These are phyloP conservation scores for Neonothopanus nambi DNA, from an alignment of 1,284 basidiomycete species.

Conservation along the genomic window DNA sequence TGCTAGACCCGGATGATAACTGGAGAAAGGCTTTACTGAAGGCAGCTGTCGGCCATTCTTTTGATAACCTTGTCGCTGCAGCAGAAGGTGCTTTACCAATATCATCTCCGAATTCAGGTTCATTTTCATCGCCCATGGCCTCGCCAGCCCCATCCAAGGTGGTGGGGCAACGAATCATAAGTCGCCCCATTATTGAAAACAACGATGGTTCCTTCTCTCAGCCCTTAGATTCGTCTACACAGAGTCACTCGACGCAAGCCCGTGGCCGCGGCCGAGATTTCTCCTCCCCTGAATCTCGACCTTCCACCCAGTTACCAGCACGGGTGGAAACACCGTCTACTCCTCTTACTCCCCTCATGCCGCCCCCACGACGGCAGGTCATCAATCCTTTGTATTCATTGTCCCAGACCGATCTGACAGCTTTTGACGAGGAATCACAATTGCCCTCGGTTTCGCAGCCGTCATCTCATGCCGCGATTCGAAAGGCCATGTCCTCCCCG, in stretches of 20 bases:
- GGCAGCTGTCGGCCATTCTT: constrained; percentile 72
- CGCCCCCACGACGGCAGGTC: constrained; percentile 57
- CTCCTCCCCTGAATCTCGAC: constrained; percentile 22
- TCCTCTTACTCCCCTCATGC: constrained; percentile 57
- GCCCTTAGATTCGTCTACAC: constrained; percentile 5
- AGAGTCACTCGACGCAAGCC: neutral
- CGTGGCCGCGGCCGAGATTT: neutral
- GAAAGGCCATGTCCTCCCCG: constrained; percentile 51
- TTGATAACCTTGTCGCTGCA: constrained; percentile 46
- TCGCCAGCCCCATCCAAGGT: constrained; percentile 31
- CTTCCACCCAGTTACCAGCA: constrained; percentile 40
- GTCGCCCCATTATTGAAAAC: constrained; percentile 29
- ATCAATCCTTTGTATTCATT: constrained; percentile 50
- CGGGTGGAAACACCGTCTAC: constrained; percentile 57
- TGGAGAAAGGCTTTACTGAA: constrained; percentile 74
- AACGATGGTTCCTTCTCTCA: constrained; percentile 20
- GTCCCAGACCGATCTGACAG: constrained; percentile 53
- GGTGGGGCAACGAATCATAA: constrained; percentile 37
- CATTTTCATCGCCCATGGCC: constrained; percentile 24
- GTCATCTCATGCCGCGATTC: constrained; percentile 21
- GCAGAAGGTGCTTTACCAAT: constrained; percentile 22
- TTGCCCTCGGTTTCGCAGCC: neutral
- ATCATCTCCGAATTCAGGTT: constrained; percentile 29
- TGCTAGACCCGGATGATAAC: constrained; percentile 47
- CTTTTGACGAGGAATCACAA: neutral